Evolutionary conservation across 2,329 filamentous ascomycete genomes (phyloP).

Genomic region (Periconia macrospinosa): DNA sequence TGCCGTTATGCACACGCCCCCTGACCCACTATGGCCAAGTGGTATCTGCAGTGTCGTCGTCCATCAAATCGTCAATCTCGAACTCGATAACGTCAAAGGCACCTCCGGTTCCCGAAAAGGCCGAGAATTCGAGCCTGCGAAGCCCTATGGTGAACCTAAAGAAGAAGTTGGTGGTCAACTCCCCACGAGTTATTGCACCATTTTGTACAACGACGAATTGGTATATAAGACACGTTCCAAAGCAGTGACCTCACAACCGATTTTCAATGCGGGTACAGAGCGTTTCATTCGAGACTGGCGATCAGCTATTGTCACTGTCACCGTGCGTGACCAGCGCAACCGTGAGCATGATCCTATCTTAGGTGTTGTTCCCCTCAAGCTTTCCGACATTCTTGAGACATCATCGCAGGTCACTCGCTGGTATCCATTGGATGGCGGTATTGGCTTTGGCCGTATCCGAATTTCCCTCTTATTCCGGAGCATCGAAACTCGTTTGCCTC

Average conservation of each 20-base stretch:
- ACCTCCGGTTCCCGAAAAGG: constrained; percentile 80
- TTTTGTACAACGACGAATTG: constrained; percentile 84
- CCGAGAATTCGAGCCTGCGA: constrained; percentile 85
- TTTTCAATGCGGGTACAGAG: constrained; percentile 96
- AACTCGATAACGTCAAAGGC: constrained; percentile 88
- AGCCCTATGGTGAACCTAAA: constrained; percentile 79
- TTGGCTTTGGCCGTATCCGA: constrained; percentile 84
- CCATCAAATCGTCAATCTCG: constrained; percentile 93
- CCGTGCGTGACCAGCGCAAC: constrained; percentile 85
- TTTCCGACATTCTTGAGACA: constrained; percentile 85
- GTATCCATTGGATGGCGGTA: constrained; percentile 95
- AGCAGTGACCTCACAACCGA: constrained; percentile 89
- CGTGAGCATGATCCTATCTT: constrained; percentile 93
- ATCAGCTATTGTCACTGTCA: constrained; percentile 80
- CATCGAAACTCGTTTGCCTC: constrained; percentile 83
- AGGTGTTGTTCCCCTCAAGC: constrained; percentile 84
- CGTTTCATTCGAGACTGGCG: constrained; percentile 93
- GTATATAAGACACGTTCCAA: constrained; percentile 94
- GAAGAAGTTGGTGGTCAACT: constrained; percentile 80
- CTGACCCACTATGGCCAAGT: constrained; percentile 94
- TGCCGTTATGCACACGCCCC: constrained; percentile 84
- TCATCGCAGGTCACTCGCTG: constrained; percentile 85
- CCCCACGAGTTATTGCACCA: constrained; percentile 92
- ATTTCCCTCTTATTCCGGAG: constrained; percentile 90
- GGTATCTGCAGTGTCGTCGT: constrained; percentile 84